phyloP scores from a whole-genome alignment of 192 early-diverging fungal species.

The Bifiguratus adelaidae region DNA sequence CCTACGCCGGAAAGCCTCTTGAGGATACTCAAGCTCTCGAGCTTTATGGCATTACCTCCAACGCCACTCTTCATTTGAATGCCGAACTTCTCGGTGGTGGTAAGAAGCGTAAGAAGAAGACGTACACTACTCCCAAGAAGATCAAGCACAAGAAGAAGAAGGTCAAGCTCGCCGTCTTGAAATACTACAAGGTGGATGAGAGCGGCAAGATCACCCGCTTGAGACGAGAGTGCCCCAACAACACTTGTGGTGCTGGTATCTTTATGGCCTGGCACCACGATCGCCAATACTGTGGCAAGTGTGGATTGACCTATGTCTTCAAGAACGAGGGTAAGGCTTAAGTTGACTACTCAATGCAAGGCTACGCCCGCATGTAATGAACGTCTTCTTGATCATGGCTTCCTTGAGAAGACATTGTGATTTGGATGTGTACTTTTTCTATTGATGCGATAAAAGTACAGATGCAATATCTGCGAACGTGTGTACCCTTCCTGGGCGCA shows the following conservation, averaged over 20 bases:
- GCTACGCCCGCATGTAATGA: too few species aligned
- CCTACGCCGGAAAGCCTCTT: slow-evolving; percentile 36
- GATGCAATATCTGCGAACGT: too few species aligned
- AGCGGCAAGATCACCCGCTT: slow-evolving; percentile 97
- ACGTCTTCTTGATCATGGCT: too few species aligned
- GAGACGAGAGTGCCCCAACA: slow-evolving; percentile 95
- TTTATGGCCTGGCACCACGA: slow-evolving; percentile 99
- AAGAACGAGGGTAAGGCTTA: too few species aligned
- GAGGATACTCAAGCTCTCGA: slow-evolving; percentile 33
- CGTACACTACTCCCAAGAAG: slow-evolving; percentile 99
- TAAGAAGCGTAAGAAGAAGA: slow-evolving; percentile 99
- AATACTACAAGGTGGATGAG: slow-evolving; percentile 99
- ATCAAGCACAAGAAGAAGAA: slow-evolving; percentile 98
- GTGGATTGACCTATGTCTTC: slow-evolving; percentile 94
- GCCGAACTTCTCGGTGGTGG: slow-evolving; percentile 71
- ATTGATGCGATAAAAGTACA: too few species aligned
- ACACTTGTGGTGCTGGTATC: slow-evolving; percentile 95
- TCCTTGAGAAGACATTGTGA: too few species aligned
- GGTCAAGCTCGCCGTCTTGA: slow-evolving; percentile 97
- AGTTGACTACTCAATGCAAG: too few species aligned
- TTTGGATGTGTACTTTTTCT: too few species aligned
- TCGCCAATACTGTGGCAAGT: slow-evolving; percentile 98
- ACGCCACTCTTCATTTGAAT: slow-evolving; percentile 63
- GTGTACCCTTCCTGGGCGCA: too few species aligned
- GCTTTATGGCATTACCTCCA: slow-evolving; percentile 47